These are phyloP conservation scores for Clathrus columnatus DNA, from an alignment of 768 basidiomycete genomes.

Conservation along the genomic window DNA sequence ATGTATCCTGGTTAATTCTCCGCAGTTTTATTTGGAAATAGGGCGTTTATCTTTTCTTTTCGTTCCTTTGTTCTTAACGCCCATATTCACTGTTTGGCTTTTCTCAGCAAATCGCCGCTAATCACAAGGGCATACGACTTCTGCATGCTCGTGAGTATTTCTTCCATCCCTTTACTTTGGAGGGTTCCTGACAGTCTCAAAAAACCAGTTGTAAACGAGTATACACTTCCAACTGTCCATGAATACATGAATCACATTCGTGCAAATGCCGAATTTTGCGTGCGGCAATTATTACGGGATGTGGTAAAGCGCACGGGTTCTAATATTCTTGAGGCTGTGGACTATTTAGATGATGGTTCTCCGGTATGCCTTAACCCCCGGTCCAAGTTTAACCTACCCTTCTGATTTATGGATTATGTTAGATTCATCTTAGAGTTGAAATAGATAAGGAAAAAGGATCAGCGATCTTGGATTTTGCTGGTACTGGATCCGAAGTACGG, in stretches of 20 bases:
- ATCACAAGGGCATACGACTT: slow-evolving; percentile 83
- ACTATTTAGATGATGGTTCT: slow-evolving; percentile 84
- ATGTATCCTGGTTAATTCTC: slow-evolving; percentile 20
- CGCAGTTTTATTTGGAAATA: not conserved
- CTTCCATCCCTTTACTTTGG: not conserved
- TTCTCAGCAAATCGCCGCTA: slow-evolving; percentile 82
- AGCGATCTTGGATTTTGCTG: slow-evolving; percentile 78
- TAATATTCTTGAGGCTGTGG: slow-evolving; percentile 58
- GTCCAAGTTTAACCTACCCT: not conserved
- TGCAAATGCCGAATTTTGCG: slow-evolving; percentile 78
- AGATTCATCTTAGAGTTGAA: slow-evolving; percentile 70
- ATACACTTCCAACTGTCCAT: slow-evolving; percentile 78
- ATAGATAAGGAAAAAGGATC: slow-evolving; percentile 69
- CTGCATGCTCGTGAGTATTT: slow-evolving; percentile 62
- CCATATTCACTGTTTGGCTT: not conserved
- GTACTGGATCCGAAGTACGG: slow-evolving; percentile 75
- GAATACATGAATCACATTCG: slow-evolving; percentile 92
- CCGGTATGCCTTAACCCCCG: slow-evolving; percentile 40
- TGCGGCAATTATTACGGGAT: slow-evolving; percentile 70
- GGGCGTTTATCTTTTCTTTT: not conserved
- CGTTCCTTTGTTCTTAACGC: not conserved
- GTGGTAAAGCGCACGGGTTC: slow-evolving; percentile 63
- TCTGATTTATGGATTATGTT: not conserved
- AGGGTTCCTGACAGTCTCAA: not conserved
- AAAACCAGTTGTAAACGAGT: slow-evolving; percentile 69